Evolutionary conservation across 2,329 filamentous ascomycete genomes (phyloP), one percentile per base, ranked within the genome.

Genomic region (Coniochaeta sp.): DNA sequence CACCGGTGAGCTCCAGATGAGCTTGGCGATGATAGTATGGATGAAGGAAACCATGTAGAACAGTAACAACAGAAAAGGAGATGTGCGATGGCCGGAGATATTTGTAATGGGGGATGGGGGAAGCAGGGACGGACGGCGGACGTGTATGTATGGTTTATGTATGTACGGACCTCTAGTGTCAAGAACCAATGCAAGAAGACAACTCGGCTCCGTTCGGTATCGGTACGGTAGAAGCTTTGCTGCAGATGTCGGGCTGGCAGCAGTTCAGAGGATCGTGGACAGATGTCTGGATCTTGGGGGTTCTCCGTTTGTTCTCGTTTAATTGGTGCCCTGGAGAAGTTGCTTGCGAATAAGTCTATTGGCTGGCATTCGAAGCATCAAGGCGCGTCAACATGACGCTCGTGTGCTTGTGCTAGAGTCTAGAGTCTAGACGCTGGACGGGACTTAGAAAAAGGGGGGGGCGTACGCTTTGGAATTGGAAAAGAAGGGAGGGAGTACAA

Each of bases 311-410:
- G n/a, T 42, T 42, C 20, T 26, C n/a, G n/a, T n/a, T n/a, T n/a
- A 12, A 42, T 42, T 42, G 38, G 38, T 42, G 38, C 38, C 38
- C 38, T 42, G 38, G 12, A 9, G 8, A 12, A 22, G 4, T 24
- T 3, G 38, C 9, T 42, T 42, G 20, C n/a, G 45, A 48, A 48
- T 18, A 48, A 30, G 27, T 9, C 26, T n/a, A 48, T 48, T 47
- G 42, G 42, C 24, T 30, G 42, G 24, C 24, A 20, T 30, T 31
- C 28, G n/a, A 31, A 48, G 45, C 27, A 28, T 31, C n/a, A 18
- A 13, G 26, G 45, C 45, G 45, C 45, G 45, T 48, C 42, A 47
- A 47, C 24, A 47, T 47, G 24, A 47, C 42, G 45, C 24, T 42
- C 38, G 38, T 42, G 38, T 48, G 28, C 18, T n/a, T n/a, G n/a